Evolutionary conservation across 1,139 yeast species (phyloP).

Genomic region (Pichia terricola): DNA sequence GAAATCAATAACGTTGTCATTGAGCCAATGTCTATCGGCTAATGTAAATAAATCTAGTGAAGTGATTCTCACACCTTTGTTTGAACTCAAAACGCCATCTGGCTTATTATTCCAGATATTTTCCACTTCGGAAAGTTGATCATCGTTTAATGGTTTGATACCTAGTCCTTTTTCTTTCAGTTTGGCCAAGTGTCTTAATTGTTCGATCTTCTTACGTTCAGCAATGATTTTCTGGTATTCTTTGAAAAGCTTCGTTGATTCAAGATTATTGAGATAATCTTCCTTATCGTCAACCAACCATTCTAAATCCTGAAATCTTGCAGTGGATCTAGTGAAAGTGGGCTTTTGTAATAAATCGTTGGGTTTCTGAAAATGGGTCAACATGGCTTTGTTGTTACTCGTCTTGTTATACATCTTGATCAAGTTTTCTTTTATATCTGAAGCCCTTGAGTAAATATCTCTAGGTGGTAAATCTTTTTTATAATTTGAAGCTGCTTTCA

Average conservation of each 20-base stretch:
- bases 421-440: conserved; percentile 5
- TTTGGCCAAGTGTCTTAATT: conserved; percentile 28
- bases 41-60: conserved; percentile 65
- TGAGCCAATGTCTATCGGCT: conserved; percentile 70
- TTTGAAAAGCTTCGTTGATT: conserved; percentile 25
- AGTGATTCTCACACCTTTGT: conserved; percentile 49
- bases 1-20: conserved; percentile 83
- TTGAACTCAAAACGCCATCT: conserved; percentile 28
- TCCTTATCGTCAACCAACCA: conserved; percentile 23
- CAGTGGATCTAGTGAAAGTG: conserved; percentile 15
- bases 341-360: conserved; percentile 3
- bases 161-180: conserved; percentile 21
- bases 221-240: conserved; percentile 34
- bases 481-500: conserved; percentile 14
- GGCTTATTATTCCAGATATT: conserved; percentile 27
- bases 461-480: background rate
- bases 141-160: conserved; percentile 22
- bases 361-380: background rate
- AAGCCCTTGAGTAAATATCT: conserved; percentile 1
- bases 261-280: conserved; percentile 23
- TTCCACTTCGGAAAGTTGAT: conserved; percentile 30
- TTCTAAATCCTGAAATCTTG: conserved; percentile 21
- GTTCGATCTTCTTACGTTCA: conserved; percentile 32
- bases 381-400: background rate
- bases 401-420: conserved; percentile 7